Evolutionary conservation across 495 filamentous ascomycete genomes (phyloP).

Genomic region (Hypomontagnella monticulosa): DNA sequence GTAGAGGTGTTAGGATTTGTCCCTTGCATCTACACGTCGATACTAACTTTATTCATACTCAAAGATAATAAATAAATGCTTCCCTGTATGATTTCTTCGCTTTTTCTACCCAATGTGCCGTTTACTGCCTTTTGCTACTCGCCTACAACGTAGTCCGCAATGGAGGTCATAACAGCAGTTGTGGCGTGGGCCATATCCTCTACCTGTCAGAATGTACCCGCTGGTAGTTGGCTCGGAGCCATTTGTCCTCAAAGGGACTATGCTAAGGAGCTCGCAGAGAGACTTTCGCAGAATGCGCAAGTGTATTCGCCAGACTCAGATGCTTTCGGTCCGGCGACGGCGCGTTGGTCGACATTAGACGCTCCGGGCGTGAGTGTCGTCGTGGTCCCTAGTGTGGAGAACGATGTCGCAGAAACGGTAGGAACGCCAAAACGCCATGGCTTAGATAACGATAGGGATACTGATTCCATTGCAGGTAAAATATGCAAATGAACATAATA

Average conservation of each 20-base stretch:
- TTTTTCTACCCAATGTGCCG: not conserved
- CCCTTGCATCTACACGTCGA: too few relatives aligned
- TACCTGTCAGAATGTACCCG: slow-evolving; percentile 4
- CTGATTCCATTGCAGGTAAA: slow-evolving; percentile 31
- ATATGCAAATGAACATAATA: slow-evolving; percentile 53
- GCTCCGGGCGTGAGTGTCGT: slow-evolving; percentile 58
- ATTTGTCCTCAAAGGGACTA: slow-evolving; percentile 13
- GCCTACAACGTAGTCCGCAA: not conserved
- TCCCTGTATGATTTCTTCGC: not conserved
- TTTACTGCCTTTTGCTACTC: not conserved
- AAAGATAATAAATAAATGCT: too few relatives aligned
- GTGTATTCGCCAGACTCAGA: slow-evolving; percentile 57
- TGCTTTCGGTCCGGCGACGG: slow-evolving; percentile 52
- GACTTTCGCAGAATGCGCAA: slow-evolving; percentile 54
- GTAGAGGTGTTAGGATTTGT: too few relatives aligned
- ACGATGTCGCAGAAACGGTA: slow-evolving; percentile 63
- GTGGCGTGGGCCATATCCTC: slow-evolving; percentile 13
- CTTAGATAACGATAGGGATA: not conserved
- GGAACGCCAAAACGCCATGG: slow-evolving; percentile 8
- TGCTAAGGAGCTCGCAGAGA: slow-evolving; percentile 6
- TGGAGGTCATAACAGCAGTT: slow-evolving; percentile 22
- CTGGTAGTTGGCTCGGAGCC: not conserved
- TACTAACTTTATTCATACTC: too few relatives aligned
- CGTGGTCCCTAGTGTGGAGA: slow-evolving; percentile 59
- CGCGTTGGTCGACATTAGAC: slow-evolving; percentile 54